Base-by-base conservation (phyloP, 768 basidiomycete species). In the Phanerodontia chrysosporium region DNA sequence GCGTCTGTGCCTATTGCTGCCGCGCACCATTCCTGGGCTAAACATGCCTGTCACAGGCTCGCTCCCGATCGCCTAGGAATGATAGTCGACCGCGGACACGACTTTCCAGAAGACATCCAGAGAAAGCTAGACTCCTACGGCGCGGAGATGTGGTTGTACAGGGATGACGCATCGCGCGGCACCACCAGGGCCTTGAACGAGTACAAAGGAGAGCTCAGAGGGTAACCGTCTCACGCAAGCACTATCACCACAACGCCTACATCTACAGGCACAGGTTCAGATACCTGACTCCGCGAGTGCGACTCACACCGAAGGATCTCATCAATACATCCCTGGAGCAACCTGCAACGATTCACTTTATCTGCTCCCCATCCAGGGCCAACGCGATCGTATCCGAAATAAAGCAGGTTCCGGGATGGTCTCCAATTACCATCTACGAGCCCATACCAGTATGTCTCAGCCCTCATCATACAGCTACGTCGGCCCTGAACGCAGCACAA, bases 281-380 rank as follows among this genome's bases (percentile, higher is more conserved):
- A 65, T 96, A 95, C 67, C 75, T 85, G 51, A 90, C 88, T 0
- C 82, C 88, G 30, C 79, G 87, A 55, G 78, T 86, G 56, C 83
- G 85, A 5, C 77, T 95, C 55, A 84, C 81, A 13, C 92, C 92
- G 22, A 74, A 73, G 55, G 91, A 96, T 71, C 74, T 94, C 49
- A 66, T 67, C 2, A 75, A 70, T 8, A 86, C 86, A 4, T 76
- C 68, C 54, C 74, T 92, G 7, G 79, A 70, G 3, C 66, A 72
- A 35, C 75, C 92, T 14, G 65, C 70, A 18, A 78, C 77, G 21
- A 66, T 96, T 45, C 94, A 97, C 71, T 93, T 93, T 65, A 85
- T 94, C 22, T 95, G 92, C 68, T 92, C 92, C 3, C 92, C 94
- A 0, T 69, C 75, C 1, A 81, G 94, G 45, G 90, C 91, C 3